Conservation (phyloP, 2,329 filamentous ascomycete species). For the Pseudofabraea citricarpa region DNA sequence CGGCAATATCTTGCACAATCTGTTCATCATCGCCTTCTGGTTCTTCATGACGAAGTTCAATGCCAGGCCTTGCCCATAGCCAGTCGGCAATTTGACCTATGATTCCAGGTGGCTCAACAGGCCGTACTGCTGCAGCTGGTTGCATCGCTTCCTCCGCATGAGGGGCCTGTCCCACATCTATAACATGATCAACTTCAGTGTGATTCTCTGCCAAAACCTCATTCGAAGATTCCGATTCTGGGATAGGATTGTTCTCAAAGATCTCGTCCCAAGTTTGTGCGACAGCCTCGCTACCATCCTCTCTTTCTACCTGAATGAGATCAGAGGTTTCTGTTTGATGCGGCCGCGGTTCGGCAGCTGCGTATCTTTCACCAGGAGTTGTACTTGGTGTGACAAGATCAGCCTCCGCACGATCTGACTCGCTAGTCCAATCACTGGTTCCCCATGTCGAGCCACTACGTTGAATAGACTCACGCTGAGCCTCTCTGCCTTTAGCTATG, state of each 20-base stretch:
- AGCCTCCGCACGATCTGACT: neutral
- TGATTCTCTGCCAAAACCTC: no score
- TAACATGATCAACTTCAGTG: neutral
- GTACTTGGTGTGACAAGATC: neutral
- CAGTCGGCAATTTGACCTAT: conserved; percentile 48
- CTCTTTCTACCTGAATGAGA: conserved; percentile 11
- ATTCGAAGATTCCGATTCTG: no score
- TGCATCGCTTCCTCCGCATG: neutral
- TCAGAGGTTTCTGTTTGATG: no score
- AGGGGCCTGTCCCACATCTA: neutral
- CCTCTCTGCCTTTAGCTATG: conserved; percentile 10
- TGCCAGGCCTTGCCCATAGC: conserved; percentile 53
- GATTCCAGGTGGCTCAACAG: conserved; percentile 30
- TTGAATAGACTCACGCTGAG: no score
- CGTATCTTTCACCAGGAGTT: no score
- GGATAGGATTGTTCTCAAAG: conserved; percentile 18
- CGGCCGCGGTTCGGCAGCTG: no score
- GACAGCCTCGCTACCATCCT: conserved; percentile 15
- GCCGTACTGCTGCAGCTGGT: conserved; percentile 4
- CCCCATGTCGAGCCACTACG: no score
- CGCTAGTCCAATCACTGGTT: no score
- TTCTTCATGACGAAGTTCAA: conserved; percentile 35
- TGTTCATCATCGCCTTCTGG: conserved; percentile 51
- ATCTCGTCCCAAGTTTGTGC: conserved; percentile 15
- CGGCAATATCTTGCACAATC: conserved; percentile 51